Conservation (phyloP, 192 early-diverging fungal genomes). For the Coemansia sp. region DNA sequence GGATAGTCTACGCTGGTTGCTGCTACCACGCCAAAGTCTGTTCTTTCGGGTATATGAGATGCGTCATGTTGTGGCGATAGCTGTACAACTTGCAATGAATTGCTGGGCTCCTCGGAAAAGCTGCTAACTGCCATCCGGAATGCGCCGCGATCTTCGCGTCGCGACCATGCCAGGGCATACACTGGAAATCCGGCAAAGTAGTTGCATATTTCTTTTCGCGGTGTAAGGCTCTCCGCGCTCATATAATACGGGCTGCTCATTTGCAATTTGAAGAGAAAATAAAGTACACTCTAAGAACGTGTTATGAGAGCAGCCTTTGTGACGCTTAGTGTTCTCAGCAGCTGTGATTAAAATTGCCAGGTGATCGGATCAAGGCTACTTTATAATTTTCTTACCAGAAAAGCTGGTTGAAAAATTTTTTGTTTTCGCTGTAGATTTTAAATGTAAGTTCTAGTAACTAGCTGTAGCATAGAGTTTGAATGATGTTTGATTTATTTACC, state of each 20-base stretch:
- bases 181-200: conserved; percentile 81
- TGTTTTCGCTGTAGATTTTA: too few species aligned
- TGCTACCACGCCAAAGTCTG: conserved; percentile 72
- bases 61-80: conserved; percentile 51
- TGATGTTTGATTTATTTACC: too few species aligned
- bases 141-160: conserved; percentile 42
- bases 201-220: conserved; percentile 74
- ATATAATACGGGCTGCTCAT: conserved; percentile 52
- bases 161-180: conserved; percentile 87
- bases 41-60: conserved; percentile 41
- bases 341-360: too few species aligned
- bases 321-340: too few species aligned
- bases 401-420: too few species aligned
- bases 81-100: conserved; percentile 56
- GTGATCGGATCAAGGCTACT: too few species aligned
- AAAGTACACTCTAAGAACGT: too few species aligned
- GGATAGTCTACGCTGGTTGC: conserved; percentile 83
- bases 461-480: too few species aligned
- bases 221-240: conserved; percentile 40
- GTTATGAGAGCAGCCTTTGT: too few species aligned
- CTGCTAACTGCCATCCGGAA: conserved; percentile 84
- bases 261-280: too few species aligned
- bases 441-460: too few species aligned
- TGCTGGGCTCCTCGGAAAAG: conserved; percentile 69
- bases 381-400: too few species aligned